Conservation (phyloP, 208 protist species). For the Angomonas deanei region DNA sequence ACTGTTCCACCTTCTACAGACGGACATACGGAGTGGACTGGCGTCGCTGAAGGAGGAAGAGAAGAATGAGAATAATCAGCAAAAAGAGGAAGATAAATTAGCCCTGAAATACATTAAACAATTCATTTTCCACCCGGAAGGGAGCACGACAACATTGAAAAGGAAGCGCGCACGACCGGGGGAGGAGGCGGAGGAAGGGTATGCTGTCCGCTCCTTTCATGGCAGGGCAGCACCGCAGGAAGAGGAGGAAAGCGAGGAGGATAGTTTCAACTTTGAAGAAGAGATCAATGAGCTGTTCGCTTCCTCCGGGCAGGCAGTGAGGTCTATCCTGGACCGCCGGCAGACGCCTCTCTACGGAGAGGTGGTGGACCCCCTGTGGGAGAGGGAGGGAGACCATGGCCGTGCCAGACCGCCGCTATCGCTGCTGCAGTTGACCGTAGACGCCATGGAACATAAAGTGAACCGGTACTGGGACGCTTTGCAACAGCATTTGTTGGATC, state of each 20-base stretch:
- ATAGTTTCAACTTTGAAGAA: neutral
- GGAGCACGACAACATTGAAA: no score
- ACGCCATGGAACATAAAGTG: neutral
- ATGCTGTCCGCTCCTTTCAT: no score
- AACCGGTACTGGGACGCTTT: neutral
- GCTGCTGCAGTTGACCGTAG: neutral
- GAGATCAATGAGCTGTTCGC: neutral
- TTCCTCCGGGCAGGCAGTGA: neutral
- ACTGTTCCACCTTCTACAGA: no score
- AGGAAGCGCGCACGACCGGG: no score
- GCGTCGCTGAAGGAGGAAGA: no score
- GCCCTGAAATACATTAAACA: no score
- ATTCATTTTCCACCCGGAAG: no score
- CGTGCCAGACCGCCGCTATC: neutral
- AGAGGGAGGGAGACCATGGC: neutral
- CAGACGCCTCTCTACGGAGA: no score
- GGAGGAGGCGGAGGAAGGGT: no score
- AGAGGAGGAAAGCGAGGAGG: neutral
- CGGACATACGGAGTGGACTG: no score
- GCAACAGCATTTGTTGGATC: neutral
- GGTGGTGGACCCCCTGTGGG: neutral
- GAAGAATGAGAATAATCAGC: no score
- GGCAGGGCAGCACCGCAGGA: neutral
- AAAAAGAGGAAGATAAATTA: no score
- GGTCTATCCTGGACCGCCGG: neutral